Evolutionary conservation across 2,329 filamentous ascomycete genomes (phyloP).

Genomic region (Penicillium verrucosum): DNA sequence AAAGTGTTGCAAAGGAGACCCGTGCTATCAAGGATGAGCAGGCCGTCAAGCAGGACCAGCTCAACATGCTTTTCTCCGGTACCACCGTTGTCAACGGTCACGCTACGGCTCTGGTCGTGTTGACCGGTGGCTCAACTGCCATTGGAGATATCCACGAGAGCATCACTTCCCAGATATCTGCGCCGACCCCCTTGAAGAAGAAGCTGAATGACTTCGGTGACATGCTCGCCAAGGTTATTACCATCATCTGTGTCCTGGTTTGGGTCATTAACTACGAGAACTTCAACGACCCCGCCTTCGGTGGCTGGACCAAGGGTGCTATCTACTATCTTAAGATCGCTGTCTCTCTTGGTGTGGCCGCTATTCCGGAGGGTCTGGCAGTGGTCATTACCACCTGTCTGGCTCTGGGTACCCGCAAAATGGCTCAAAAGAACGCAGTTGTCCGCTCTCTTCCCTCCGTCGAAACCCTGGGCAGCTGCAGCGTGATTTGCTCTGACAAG

Average conservation of each 20-base stretch:
- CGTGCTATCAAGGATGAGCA: conserved; percentile 67
- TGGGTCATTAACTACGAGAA: conserved; percentile 99
- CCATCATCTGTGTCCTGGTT: conserved; percentile 90
- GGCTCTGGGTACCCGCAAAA: conserved; percentile 92
- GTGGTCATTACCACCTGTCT: conserved; percentile 99
- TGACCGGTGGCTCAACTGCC: conserved; percentile 85
- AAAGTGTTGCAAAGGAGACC: conserved; percentile 87
- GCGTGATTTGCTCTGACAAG: conserved; percentile 99
- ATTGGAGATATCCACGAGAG: conserved; percentile 99
- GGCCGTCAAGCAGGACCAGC: conserved; percentile 94
- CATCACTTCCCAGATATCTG: conserved; percentile 95
- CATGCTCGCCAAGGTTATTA: conserved; percentile 94
- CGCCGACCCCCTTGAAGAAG: conserved; percentile 95
- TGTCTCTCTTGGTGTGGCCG: conserved; percentile 94
- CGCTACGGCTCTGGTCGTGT: conserved; percentile 82
- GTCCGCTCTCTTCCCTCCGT: conserved; percentile 95
- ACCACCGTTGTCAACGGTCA: conserved; percentile 95
- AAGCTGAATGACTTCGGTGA: conserved; percentile 99
- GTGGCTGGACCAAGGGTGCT: conserved; percentile 90
- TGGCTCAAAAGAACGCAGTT: conserved; percentile 97
- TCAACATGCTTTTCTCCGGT: conserved; percentile 97
- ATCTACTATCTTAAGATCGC: conserved; percentile 99
- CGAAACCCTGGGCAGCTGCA: conserved; percentile 97
- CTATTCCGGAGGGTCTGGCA: conserved; percentile 94
- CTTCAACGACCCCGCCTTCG: conserved; percentile 92